A percentile compares a stretch with the other conserved stretches of the same genome.
phyloP scores from a whole-genome alignment of 2,329 filamentous ascomycete species.

The Colletotrichum filicis region DNA sequence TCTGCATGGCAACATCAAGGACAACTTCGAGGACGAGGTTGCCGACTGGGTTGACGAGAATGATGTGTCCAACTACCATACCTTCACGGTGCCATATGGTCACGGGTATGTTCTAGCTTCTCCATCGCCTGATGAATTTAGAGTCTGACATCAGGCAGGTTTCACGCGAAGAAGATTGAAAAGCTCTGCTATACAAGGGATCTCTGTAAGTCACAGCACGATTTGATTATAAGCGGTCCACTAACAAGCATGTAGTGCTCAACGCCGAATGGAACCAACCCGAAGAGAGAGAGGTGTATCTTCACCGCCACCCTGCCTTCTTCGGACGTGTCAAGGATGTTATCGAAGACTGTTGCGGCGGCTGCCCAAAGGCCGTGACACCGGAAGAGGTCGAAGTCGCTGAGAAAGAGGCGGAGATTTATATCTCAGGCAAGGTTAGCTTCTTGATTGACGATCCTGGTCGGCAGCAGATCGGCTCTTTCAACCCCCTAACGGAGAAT shows the following conservation, averaged over 20 bases:
- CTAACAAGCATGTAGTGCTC: conserved; percentile 57
- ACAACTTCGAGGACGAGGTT: conserved; percentile 80
- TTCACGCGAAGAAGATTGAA: conserved; percentile 78
- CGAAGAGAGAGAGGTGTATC: conserved; percentile 78
- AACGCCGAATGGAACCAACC: conserved; percentile 89
- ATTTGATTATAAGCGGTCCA: not conserved
- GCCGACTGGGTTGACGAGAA: conserved; percentile 84
- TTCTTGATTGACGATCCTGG: conserved; percentile 88
- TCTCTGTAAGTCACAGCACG: conserved; percentile 55
- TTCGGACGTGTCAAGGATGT: conserved; percentile 82
- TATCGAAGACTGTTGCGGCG: conserved; percentile 84
- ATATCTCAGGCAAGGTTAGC: conserved; percentile 77
- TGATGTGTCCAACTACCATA: conserved; percentile 83
- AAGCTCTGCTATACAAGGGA: conserved; percentile 86
- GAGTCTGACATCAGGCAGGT: conserved; percentile 40
- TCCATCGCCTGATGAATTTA: not conserved
- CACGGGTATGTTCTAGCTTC: conserved; percentile 42
- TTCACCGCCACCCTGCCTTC: conserved; percentile 88
- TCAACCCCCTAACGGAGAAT: conserved; percentile 83
- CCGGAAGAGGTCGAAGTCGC: conserved; percentile 77
- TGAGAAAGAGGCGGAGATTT: conserved; percentile 78
- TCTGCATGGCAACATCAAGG: conserved; percentile 79
- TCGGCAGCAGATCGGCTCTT: conserved; percentile 76
- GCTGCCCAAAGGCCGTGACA: conserved; percentile 76
- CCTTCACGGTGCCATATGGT: conserved; percentile 78